Evolutionary conservation across 371 early-diverging fungal species (phyloP).

Genomic region (Mucor circinelloides): DNA sequence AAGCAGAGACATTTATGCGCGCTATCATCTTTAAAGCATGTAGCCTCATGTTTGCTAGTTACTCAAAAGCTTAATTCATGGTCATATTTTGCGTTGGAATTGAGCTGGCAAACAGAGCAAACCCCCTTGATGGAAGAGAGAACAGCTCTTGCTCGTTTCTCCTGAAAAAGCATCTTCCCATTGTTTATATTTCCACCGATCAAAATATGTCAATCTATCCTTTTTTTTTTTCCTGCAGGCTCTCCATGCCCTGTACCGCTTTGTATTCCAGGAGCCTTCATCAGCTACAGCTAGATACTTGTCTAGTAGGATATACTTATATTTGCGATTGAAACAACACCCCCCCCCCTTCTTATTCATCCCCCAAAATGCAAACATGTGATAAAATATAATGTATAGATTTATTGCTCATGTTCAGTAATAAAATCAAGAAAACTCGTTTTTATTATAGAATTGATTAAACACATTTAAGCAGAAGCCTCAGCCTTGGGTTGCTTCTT

Average conservation of each 20-base stretch:
- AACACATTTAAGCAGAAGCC: constrained; percentile 31
- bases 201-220: not conserved
- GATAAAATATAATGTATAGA: not conserved
- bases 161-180: not conserved
- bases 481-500: constrained; percentile 55
- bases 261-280: not conserved
- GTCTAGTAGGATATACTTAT: no score
- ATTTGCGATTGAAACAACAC: not conserved
- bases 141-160: not conserved
- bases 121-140: not conserved
- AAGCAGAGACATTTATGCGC: not conserved
- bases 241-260: no score
- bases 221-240: not conserved
- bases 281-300: not conserved
- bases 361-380: not conserved
- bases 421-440: not conserved
- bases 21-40: not conserved
- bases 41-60: not conserved
- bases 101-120: not conserved
- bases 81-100: not conserved
- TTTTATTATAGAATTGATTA: not conserved
- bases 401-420: not conserved
- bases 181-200: not conserved
- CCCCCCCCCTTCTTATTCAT: not conserved
- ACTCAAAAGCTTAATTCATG: not conserved